These are phyloP conservation scores for Cephalotrichum gorgonifer DNA, from an alignment of 2,329 filamentous ascomycete species.

Conservation along the genomic window DNA sequence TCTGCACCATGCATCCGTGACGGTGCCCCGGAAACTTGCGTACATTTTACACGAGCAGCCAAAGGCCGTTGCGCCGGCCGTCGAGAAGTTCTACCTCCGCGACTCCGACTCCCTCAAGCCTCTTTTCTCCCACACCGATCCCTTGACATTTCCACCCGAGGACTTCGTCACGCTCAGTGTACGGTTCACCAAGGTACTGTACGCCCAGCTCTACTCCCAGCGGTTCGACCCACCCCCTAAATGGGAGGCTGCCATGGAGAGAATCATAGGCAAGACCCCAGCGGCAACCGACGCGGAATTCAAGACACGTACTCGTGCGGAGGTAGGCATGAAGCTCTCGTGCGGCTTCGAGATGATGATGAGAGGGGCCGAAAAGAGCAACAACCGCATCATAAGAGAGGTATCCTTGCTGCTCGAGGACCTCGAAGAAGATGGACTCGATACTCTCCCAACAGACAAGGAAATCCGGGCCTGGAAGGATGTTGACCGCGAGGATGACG, in stretches of 20 bases:
- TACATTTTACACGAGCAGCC: conserved; percentile 68
- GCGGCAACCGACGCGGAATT: conserved; percentile 11
- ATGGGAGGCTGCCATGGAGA: conserved; percentile 26
- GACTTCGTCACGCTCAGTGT: conserved; percentile 74
- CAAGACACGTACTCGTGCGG: conserved; percentile 28
- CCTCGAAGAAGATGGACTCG: conserved; percentile 58
- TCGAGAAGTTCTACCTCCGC: conserved; percentile 87
- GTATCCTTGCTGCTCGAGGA: conserved; percentile 69
- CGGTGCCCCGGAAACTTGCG: conserved; percentile 72
- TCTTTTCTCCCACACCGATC: conserved; percentile 43
- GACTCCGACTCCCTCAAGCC: conserved; percentile 68
- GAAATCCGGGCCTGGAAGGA: conserved; percentile 65
- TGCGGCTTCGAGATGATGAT: conserved; percentile 88
- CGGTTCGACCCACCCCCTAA: conserved; percentile 57
- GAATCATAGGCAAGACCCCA: conserved; percentile 7
- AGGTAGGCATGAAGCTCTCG: conserved; percentile 80
- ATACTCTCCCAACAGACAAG: conserved; percentile 54
- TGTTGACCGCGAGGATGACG: conserved; percentile 60
- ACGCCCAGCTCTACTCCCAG: conserved; percentile 82
- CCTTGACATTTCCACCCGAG: conserved; percentile 57
- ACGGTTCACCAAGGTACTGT: conserved; percentile 79
- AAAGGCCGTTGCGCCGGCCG: conserved; percentile 66
- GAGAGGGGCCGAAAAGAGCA: conserved; percentile 53
- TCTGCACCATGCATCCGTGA: conserved; percentile 64
- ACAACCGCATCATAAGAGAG: conserved; percentile 61